A percentile compares a stretch with the other conserved stretches of the same genome.
Evolutionary conservation across 2,329 filamentous ascomycete genomes (phyloP).

Genomic region (Raffaelea albimanens): DNA sequence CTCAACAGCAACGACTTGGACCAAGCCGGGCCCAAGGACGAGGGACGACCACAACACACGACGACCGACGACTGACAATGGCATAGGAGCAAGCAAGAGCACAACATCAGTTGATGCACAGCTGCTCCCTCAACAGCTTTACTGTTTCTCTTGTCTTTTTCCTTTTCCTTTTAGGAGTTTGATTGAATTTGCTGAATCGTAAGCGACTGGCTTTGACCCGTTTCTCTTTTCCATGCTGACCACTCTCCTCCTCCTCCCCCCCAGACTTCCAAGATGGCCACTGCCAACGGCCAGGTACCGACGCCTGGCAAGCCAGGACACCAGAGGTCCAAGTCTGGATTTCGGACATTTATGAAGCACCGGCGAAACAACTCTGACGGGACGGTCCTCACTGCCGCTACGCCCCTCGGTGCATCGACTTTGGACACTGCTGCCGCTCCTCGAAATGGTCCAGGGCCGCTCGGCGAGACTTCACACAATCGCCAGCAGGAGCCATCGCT

Average conservation of each 20-base stretch:
- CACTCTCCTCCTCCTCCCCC: too few relatives aligned
- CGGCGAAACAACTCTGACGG: constrained; percentile 37
- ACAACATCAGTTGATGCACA: too few relatives aligned
- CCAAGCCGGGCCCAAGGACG: too few relatives aligned
- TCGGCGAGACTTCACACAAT: constrained; percentile 50
- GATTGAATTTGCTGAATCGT: too few relatives aligned
- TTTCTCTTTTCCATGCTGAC: too few relatives aligned
- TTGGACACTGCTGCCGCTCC: background rate
- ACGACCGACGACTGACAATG: too few relatives aligned
- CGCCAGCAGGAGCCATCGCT: constrained; percentile 29
- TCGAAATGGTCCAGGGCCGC: constrained; percentile 17
- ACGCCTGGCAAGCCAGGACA: constrained; percentile 14
- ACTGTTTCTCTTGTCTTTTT: constrained; percentile 1
- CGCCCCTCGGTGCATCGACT: constrained; percentile 2
- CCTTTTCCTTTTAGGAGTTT: background rate
- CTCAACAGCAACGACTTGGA: too few relatives aligned
- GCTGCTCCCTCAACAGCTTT: constrained; percentile 1
- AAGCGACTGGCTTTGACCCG: too few relatives aligned
- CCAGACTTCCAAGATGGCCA: constrained; percentile 8
- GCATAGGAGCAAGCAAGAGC: too few relatives aligned
- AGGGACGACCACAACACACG: too few relatives aligned
- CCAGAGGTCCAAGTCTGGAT: constrained; percentile 37
- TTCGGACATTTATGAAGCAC: constrained; percentile 40
- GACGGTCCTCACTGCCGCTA: constrained; percentile 21
- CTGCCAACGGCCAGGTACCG: background rate